A percentile compares a stretch with the other conserved stretches of the same genome.
phyloP scores from a whole-genome alignment of 441 rosid genomes.

The Populus hybrid region DNA sequence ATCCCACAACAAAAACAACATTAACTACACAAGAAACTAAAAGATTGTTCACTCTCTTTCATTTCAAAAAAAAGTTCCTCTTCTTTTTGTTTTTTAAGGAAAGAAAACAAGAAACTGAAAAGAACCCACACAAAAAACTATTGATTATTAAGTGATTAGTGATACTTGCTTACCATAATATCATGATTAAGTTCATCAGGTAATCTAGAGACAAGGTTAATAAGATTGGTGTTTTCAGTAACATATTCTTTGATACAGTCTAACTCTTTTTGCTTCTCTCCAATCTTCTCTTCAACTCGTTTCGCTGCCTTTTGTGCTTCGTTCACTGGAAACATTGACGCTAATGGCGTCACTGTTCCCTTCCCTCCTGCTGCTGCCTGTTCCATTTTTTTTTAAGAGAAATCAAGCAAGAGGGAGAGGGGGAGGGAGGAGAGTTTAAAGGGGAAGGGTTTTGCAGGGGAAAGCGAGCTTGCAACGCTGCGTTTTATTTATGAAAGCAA shows the following conservation, averaged over 20 bases:
- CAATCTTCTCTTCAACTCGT: conserved; percentile 59
- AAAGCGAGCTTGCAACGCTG: neutral
- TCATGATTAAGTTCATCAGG: conserved; percentile 82
- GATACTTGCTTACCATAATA: conserved; percentile 46
- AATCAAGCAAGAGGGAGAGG: neutral
- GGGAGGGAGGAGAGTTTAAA: neutral
- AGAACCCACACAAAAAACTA: neutral
- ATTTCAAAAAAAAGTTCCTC: neutral
- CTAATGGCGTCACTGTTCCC: conserved; percentile 64
- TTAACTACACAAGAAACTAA: neutral
- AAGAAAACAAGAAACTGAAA: neutral
- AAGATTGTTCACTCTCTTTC: neutral
- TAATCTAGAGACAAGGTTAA: conserved; percentile 59
- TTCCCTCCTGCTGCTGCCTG: conserved; percentile 37
- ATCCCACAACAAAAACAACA: neutral
- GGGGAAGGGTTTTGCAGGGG: neutral
- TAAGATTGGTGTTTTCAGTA: conserved; percentile 59
- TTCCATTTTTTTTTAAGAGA: neutral
- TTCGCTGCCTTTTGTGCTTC: conserved; percentile 63
- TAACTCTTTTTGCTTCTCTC: conserved; percentile 58
- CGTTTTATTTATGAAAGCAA: neutral
- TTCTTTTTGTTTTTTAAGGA: neutral
- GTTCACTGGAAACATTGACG: conserved; percentile 60
- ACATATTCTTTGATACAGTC: conserved; percentile 46
- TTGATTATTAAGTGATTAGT: neutral